phyloP scores from a whole-genome alignment of 768 basidiomycete genomes.

The Suillus variegatus region DNA sequence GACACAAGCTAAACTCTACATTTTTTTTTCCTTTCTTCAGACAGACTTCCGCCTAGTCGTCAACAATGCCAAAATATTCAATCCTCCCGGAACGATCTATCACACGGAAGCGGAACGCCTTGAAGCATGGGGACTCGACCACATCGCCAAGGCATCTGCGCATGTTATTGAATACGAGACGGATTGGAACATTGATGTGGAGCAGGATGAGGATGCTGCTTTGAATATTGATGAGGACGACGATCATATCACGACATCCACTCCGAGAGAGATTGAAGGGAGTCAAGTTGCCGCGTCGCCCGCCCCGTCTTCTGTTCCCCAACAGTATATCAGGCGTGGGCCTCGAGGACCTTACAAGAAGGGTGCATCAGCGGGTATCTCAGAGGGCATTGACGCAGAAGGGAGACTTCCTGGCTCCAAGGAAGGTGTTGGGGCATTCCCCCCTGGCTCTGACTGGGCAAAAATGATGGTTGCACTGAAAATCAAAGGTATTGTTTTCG shows the following conservation, averaged over 20 bases:
- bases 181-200: slow-evolving; percentile 82
- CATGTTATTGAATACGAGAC: slow-evolving; percentile 83
- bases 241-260: slow-evolving; percentile 24
- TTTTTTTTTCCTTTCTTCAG: slow-evolving; percentile 31
- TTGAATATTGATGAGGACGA: slow-evolving; percentile 39
- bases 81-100: slow-evolving; percentile 74
- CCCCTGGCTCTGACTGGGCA: slow-evolving; percentile 71
- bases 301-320: slow-evolving; percentile 43
- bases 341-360: slow-evolving; percentile 60
- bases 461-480: slow-evolving; percentile 71
- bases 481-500: slow-evolving; percentile 56
- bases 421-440: slow-evolving; percentile 75
- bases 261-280: slow-evolving; percentile 51
- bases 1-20: slow-evolving; percentile 16
- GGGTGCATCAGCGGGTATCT: slow-evolving; percentile 37
- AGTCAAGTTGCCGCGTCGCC: slow-evolving; percentile 43
- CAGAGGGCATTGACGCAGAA: slow-evolving; percentile 62
- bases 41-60: slow-evolving; percentile 73
- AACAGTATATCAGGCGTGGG: slow-evolving; percentile 37
- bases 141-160: slow-evolving; percentile 67
- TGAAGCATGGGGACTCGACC: slow-evolving; percentile 70
- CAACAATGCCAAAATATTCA: slow-evolving; percentile 74
- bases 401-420: slow-evolving; percentile 76
- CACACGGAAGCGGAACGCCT: slow-evolving; percentile 72
- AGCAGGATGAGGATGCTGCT: slow-evolving; percentile 53